Base-by-base conservation (phyloP, 2,329 filamentous ascomycete species). In the Onygenales sp. region DNA sequence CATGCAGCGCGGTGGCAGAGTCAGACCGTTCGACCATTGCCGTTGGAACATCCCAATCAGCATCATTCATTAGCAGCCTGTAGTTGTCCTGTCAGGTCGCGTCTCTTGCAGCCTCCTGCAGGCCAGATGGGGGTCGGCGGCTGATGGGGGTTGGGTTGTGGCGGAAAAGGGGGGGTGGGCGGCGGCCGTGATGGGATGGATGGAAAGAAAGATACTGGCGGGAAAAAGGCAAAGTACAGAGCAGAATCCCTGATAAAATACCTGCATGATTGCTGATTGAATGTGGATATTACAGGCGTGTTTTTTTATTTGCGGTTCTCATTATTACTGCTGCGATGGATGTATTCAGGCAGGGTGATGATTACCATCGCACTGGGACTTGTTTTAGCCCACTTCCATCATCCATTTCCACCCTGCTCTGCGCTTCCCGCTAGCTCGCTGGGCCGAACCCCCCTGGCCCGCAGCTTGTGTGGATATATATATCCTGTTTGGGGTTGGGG, bases 341-440 rank as follows among this genome's bases (percentile, higher is more conserved):
- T 40, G 46, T 49, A 49, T 49, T 36, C 27, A 39, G 1, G 36
- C 21, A 49, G 40, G 36, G 46, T 49, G 46, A 31, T 49, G 34
- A 49, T 49, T 49, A 39, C 46, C 46, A 33, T 49, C 46, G 46
- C 46, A 49, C 31, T 32, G 46, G 46, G 36, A 40, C 36, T 32
- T n/a, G 21, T 27, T 27, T 27, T 27, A 27, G 21, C 21, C 21
- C 36, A 21, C 14, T 49, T 49, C 46, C 14, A 33, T 6, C 14
- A 39, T 49, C 46, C 14, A 33, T 6, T 4, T n/a, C 17, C 17
- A 49, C 36, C 14, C 46, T 49, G 3, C 21, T 27, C 21, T 49
- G 11, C 46, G 36, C 46, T 49, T 39, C 17, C 36, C 34, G 36
- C 46, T 49, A 49, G 46, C 46, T 40, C 11, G 13, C 21, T 27